Base-by-base conservation (phyloP, 2,329 filamentous ascomycete genomes). In the Calonectria honghensis region DNA sequence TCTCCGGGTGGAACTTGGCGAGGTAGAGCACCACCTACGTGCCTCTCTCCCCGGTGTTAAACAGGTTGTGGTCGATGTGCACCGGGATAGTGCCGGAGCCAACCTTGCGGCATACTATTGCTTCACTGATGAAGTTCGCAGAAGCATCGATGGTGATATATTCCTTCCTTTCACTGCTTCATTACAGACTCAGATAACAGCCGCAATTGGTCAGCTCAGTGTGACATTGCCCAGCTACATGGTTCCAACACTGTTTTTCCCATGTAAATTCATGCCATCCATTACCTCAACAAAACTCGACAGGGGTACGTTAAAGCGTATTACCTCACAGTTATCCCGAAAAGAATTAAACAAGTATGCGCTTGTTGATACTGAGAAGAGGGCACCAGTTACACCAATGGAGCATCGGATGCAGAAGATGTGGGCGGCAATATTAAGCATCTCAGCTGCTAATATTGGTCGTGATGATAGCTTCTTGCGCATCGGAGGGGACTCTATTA, bases 341-440 rank as follows among this genome's bases (percentile, higher is more conserved):
- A 77, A 7, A 67, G 35, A 74, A 3, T 27, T 72, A 1, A 48
- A 63, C 6, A 35, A 50, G 1, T 48, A 65, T 2, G 39, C 39
- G 9, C 41, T 50, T 2, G 27, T 65, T 2, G 61, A 65, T 2
- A 35, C 27, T 24, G 61, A 65, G 6, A 65, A 48, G 27, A 50
- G 41, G 24, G 29, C 41, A 0, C 61, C 61, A 7, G 31, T 20
- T 35, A 50, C 61, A 18, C 18, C 29, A 35, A 65, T 50, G 57
- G 57, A 63, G 24, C 16, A 41, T 7, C 57, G 57, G 1, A 31
- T 63, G 7, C 57, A 63, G 16, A 5, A 63, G 7, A 41, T 84
- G 27, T 87, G 87, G 85, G 78, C 81, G 1, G 9, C 39, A 4
- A 35, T 65, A 18, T 27, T 65, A 6, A 65, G n/a, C 76, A 82